Base-by-base conservation (phyloP, 2,329 filamentous ascomycete species). In the Fusarium tuaranense region DNA sequence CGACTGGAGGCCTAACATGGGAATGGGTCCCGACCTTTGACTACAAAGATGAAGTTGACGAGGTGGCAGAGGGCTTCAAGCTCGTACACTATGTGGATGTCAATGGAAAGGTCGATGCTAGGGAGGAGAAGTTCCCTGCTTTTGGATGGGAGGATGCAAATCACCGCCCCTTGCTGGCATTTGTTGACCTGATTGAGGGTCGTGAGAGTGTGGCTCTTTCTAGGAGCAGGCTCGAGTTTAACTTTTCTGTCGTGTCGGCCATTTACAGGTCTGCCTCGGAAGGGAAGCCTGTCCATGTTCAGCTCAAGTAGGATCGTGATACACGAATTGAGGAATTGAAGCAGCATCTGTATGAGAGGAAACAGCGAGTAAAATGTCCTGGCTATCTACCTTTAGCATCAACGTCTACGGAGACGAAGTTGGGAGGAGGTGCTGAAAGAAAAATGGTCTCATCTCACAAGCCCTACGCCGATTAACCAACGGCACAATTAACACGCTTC, bases 1-100 rank as follows among this genome's bases (percentile, higher is more conserved):
- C 68, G 2, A 16, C 39, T 59, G 68, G 68, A 41, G 68, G 60
- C 4, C 32, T 70, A 46, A 68, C 61, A 0, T 70, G 68, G 68
- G 65, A 70, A 68, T 70, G 68, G 68, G 68, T 70, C 13, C 68
- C 68, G n/a, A 70, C 65, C 12, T 70, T 70, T 41, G 68, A 70
- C 38, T 68, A 70, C 55, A 68, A 68, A 39, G 65, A 70, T 13
- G 41, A 70, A 46, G 65, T 65, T 1, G 61, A 70, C 20, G 12
- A 9, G 1, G 9, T 68, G 39, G 32, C 32, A 34, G 60, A 68
- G 38, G 61, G 68, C 12, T 70, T 70, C 20, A 70, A 13, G 55
- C 65, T 70, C 20, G 48, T 70, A 7, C 61, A 70, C 48, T 70
- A 70, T 25, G 61, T 65, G 7, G 68, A 70, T 65, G 25, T 44